Conservation (phyloP, 345 rosid species). For the Passiflora organensis region DNA sequence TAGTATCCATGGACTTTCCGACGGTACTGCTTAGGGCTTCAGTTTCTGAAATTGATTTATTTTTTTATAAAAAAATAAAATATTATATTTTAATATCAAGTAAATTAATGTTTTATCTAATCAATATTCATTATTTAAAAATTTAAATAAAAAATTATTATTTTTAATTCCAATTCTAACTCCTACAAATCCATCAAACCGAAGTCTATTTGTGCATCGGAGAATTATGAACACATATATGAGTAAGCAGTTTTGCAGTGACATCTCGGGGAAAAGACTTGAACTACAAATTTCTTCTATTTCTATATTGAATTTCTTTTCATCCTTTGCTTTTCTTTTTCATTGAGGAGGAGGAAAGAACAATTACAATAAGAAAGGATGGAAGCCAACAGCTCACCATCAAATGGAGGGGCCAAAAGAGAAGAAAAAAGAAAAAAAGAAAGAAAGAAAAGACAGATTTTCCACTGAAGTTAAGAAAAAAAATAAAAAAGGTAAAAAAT, state of each 20-base stretch:
- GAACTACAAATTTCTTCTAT: background rate
- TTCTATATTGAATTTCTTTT: slow-evolving; percentile 19
- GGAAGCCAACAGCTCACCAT: slow-evolving; percentile 17
- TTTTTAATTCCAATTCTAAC: no score
- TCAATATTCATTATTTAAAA: no score
- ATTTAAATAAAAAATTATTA: no score
- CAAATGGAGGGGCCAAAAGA: background rate
- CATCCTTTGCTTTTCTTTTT: slow-evolving; percentile 24
- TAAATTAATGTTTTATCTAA: no score
- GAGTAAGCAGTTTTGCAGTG: no score
- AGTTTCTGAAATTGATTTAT: no score
- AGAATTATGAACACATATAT: no score
- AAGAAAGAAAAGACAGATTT: slow-evolving; percentile 3
- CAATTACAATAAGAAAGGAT: slow-evolving; percentile 8
- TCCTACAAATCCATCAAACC: no score
- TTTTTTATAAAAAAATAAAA: no score
- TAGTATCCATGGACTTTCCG: background rate
- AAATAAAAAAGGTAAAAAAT: slow-evolving; percentile 5
- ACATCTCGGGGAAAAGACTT: no score
- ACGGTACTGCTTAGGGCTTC: background rate
- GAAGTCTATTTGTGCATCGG: no score
- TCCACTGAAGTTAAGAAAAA: slow-evolving; percentile 11
- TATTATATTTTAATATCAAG: no score
- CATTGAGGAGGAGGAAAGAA: slow-evolving; percentile 21
- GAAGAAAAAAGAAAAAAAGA: slow-evolving; percentile 1